These are phyloP conservation scores for Bruguiera parviflora DNA, from an alignment of 345 rosid genomes.

Conservation along the genomic window DNA sequence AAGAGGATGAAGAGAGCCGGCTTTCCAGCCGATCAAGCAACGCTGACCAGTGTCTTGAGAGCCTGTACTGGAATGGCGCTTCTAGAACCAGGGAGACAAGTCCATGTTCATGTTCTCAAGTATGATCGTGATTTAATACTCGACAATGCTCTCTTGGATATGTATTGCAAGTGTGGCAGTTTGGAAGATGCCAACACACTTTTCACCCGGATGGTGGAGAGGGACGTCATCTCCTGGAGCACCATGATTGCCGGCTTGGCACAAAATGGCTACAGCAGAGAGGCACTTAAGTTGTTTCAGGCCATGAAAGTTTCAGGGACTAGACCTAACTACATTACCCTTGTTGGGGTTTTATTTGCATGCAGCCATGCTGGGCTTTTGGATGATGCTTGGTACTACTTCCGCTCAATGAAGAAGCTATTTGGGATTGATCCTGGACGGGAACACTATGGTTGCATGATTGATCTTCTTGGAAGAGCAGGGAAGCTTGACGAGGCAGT, in stretches of 20 bases:
- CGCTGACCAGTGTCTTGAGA: constrained; percentile 62
- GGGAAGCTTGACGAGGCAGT: constrained; percentile 64
- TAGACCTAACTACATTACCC: constrained; percentile 57
- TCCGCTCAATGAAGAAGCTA: constrained; percentile 57
- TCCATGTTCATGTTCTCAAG: constrained; percentile 65
- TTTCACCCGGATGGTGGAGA: constrained; percentile 46
- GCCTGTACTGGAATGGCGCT: constrained; percentile 61
- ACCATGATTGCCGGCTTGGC: constrained; percentile 76
- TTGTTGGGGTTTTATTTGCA: constrained; percentile 65
- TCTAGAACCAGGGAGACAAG: constrained; percentile 63
- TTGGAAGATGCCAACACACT: constrained; percentile 52
- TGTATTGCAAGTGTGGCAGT: constrained; percentile 74
- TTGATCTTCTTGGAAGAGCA: constrained; percentile 75
- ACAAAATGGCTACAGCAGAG: constrained; percentile 63
- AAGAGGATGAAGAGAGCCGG: constrained; percentile 63
- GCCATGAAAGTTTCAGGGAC: constrained; percentile 47
- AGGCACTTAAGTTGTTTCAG: constrained; percentile 53
- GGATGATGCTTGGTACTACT: constrained; percentile 55
- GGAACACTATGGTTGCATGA: constrained; percentile 70
- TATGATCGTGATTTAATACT: constrained; percentile 58
- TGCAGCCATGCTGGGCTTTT: constrained; percentile 73
- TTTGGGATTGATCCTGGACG: constrained; percentile 59
- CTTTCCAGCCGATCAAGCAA: constrained; percentile 46
- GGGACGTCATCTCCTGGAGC: constrained; percentile 76
- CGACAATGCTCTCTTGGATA: constrained; percentile 64